Percentiles rank a stretch among this genome's conserved stretches.
These are phyloP conservation scores for Brassica incana DNA, from an alignment of 345 rosid species.

Conservation along the genomic window DNA sequence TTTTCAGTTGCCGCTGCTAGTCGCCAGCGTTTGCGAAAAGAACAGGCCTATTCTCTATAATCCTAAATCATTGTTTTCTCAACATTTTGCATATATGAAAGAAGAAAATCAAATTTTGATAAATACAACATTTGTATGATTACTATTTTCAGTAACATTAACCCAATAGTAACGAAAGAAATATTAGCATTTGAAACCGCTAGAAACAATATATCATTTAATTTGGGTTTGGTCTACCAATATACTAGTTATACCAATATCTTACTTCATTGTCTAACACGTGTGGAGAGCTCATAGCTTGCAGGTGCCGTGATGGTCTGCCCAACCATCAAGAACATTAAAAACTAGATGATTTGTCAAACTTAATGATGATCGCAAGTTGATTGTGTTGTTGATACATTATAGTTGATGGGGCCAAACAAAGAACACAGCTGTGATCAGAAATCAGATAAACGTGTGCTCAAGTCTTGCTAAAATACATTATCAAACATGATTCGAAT, in stretches of 20 bases:
- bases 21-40: no score
- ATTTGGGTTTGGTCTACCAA: background rate
- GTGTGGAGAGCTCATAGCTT: background rate
- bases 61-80: background rate
- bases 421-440: background rate
- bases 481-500: background rate
- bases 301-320: conserved; percentile 9
- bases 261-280: background rate
- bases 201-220: background rate
- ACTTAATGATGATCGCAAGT: background rate
- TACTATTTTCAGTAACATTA: background rate
- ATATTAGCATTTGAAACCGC: background rate
- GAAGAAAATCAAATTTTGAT: background rate
- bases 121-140: background rate
- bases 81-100: background rate
- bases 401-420: background rate
- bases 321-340: background rate
- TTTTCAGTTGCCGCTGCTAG: no score
- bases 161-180: background rate
- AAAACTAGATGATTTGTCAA: background rate
- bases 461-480: background rate
- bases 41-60: background rate
- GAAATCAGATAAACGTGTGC: background rate
- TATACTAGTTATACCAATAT: background rate
- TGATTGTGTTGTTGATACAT: background rate